These are phyloP conservation scores for Dendrobium officinale DNA, from an alignment of 106 monocot genomes.

Conservation along the genomic window DNA sequence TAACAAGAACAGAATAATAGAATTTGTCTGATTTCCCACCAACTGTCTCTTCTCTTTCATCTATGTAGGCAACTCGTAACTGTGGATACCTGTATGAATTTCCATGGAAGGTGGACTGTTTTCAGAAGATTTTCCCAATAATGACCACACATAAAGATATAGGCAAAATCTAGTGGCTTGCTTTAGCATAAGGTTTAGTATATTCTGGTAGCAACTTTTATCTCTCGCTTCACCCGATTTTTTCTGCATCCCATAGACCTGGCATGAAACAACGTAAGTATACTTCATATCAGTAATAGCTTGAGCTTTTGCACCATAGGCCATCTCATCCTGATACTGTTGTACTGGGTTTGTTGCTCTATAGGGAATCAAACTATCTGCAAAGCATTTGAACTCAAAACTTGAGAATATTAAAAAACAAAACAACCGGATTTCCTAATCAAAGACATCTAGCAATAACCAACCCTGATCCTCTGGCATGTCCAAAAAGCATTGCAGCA, in stretches of 20 bases:
- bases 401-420: not conserved
- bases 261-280: constrained; percentile 94
- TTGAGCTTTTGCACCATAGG: constrained; percentile 13
- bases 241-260: constrained; percentile 88
- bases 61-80: constrained; percentile 88
- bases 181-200: constrained; percentile 74
- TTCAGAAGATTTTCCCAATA: not conserved
- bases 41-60: constrained; percentile 75
- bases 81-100: constrained; percentile 52
- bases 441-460: constrained; percentile 17
- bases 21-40: constrained; percentile 48
- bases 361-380: constrained; percentile 37
- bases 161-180: constrained; percentile 13
- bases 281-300: constrained; percentile 92
- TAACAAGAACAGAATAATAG: constrained; percentile 97
- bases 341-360: constrained; percentile 32
- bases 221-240: constrained; percentile 43
- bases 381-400: constrained; percentile 7
- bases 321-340: constrained; percentile 26
- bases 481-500: constrained; percentile 69
- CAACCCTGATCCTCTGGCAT: constrained; percentile 58
- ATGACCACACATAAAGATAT: not conserved
- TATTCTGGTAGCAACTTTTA: constrained; percentile 71
- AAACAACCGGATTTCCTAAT: not conserved
- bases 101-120: not conserved